Base-by-base conservation (phyloP, 192 early-diverging fungal species). In the Diversispora eburnea region DNA sequence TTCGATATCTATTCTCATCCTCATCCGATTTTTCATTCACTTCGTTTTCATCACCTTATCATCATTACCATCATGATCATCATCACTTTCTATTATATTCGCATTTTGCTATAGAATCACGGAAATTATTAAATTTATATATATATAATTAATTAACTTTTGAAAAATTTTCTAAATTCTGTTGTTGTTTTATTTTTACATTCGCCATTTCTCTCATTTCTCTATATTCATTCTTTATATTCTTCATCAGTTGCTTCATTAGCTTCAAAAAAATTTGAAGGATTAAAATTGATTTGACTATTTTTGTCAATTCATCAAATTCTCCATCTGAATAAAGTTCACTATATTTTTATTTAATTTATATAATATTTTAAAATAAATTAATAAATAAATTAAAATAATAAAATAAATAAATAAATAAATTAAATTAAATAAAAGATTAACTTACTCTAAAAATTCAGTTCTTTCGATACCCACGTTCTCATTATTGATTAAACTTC, bases 391-490 rank as follows among this genome's bases (percentile, higher is more conserved):
- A 12, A 19, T n/a, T n/a, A n/a, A n/a, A n/a, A n/a, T n/a, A n/a
- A n/a, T n/a, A n/a, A n/a, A n/a, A n/a, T n/a, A n/a, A n/a, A n/a
- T n/a, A n/a, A n/a, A n/a, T n/a, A n/a, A n/a, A n/a, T n/a, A n/a
- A n/a, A n/a, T n/a, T n/a, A n/a, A n/a, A n/a, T 67, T 51, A 12
- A 49, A 8, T 17, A 59, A 59, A 59, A 8, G 54, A 33, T 67
- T 64, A 75, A 73, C 85, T 76, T 88, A 89, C 83, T 80, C 84
- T 45, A 86, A 77, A 67, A 94, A 89, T 68, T 91, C 82, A 5
- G 87, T 94, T 45, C 96, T 94, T 15, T 92, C 92, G 3, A 91
- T 71, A 25, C 90, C 91, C 79, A 90, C 90, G 54, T 90, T 63
- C 15, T 78, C 86, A 49, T 84, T 80, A 12, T 86, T 80, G 7